A percentile compares a stretch with the other conserved stretches of the same genome.
These are phyloP conservation scores for Vigna reflexopilosa DNA, from an alignment of 306 rosid species.

Conservation along the genomic window DNA sequence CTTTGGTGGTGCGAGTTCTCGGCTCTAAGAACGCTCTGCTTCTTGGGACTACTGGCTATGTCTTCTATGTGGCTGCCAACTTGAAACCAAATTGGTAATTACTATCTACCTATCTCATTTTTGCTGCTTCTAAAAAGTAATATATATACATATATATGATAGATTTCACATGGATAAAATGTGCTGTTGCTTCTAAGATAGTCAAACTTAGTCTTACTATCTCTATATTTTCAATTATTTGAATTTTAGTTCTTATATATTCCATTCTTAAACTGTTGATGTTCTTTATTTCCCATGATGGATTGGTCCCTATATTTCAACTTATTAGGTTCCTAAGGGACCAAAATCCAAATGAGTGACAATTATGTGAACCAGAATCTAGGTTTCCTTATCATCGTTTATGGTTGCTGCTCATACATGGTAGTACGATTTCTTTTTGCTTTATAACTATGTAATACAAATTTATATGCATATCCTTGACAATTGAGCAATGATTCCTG, in stretches of 20 bases:
- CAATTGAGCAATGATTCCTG: background rate
- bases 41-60: slow-evolving; percentile 88
- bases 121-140: background rate
- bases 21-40: slow-evolving; percentile 86
- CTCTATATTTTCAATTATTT: no score
- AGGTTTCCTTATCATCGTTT: slow-evolving; percentile 3
- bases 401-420: slow-evolving; percentile 10
- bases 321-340: background rate
- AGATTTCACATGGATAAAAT: background rate
- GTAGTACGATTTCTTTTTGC: slow-evolving; percentile 18
- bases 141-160: background rate
- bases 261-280: background rate
- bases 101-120: background rate
- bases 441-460: slow-evolving; percentile 12
- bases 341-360: slow-evolving; percentile 9
- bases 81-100: slow-evolving; percentile 82
- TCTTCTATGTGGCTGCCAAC: slow-evolving; percentile 88
- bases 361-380: slow-evolving; percentile 19
- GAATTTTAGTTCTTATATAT: background rate
- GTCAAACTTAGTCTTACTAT: background rate
- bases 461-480: no score
- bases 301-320: background rate
- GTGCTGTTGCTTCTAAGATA: background rate
- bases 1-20: slow-evolving; percentile 74
- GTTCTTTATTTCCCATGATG: background rate